phyloP scores from a whole-genome alignment of 495 filamentous ascomycete genomes.

The Tuber indicum region DNA sequence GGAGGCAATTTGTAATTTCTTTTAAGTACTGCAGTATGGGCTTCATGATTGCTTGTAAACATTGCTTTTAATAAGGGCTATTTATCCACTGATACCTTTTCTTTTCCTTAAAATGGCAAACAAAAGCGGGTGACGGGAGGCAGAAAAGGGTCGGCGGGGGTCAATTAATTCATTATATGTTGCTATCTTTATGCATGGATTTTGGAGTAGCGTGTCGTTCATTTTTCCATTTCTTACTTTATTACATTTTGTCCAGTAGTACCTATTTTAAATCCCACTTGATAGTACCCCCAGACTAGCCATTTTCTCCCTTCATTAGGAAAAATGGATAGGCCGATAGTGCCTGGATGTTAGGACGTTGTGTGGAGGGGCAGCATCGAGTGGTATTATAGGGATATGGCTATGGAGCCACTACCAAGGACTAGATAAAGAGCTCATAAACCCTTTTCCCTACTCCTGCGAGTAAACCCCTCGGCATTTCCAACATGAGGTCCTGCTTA shows the following conservation, averaged over 20 bases:
- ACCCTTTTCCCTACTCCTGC: too few species aligned
- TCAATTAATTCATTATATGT: constrained; percentile 35
- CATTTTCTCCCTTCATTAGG: too few species aligned
- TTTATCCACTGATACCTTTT: constrained; percentile 9
- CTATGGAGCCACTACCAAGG: too few species aligned
- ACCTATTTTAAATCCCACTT: not conserved
- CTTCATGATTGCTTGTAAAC: not conserved
- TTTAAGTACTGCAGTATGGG: not conserved
- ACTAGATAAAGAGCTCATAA: too few species aligned
- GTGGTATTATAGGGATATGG: too few species aligned
- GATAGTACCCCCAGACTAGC: too few species aligned
- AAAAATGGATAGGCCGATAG: too few species aligned
- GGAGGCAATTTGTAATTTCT: constrained; percentile 57
- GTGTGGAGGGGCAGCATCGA: too few species aligned
- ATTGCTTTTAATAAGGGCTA: constrained; percentile 8
- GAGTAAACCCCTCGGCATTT: not conserved
- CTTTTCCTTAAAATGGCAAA: constrained; percentile 6
- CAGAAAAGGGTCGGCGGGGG: constrained; percentile 21
- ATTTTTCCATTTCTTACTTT: constrained; percentile 20
- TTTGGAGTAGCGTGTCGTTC: constrained; percentile 40
- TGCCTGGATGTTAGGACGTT: too few species aligned
- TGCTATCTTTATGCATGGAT: constrained; percentile 40
- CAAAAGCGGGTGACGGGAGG: constrained; percentile 3
- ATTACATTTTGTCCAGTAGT: not conserved
- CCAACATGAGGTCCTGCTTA: not conserved